Percentiles rank a stretch among this genome's conserved stretches.
These are phyloP conservation scores for Amoeboaphelidium occidentale DNA, from an alignment of 371 early-diverging fungal species.

Conservation along the genomic window DNA sequence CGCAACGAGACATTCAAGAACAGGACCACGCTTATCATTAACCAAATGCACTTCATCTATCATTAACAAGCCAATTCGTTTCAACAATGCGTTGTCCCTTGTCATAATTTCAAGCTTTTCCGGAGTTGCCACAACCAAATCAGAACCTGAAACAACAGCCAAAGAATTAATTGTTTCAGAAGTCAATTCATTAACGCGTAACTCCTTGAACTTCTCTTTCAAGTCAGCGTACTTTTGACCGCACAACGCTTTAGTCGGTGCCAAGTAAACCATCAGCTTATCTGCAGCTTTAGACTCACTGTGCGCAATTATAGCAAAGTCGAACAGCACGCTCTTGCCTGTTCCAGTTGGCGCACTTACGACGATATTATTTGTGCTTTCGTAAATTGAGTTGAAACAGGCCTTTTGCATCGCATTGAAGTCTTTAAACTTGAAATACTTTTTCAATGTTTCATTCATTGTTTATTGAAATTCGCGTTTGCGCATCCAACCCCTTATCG, in stretches of 20 bases:
- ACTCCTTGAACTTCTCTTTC: not conserved
- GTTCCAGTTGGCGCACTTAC: not conserved
- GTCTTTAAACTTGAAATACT: no score
- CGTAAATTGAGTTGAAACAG: no score
- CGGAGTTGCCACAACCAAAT: conserved; percentile 97
- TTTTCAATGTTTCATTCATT: no score
- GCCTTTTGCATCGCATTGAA: no score
- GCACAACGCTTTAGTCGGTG: conserved; percentile 96
- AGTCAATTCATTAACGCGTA: conserved; percentile 76
- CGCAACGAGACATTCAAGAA: conserved; percentile 85
- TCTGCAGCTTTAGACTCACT: not conserved
- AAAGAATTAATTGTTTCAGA: conserved; percentile 91
- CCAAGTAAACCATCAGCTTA: conserved; percentile 96
- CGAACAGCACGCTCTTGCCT: not conserved
- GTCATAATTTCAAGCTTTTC: conserved; percentile 99
- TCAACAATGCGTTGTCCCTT: conserved; percentile 34
- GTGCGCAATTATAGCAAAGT: not conserved
- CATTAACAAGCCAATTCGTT: conserved; percentile 63
- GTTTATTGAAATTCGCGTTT: no score
- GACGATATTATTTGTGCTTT: no score
- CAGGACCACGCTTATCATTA: conserved; percentile 96
- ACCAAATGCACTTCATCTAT: conserved; percentile 99
- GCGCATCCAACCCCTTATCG: no score
- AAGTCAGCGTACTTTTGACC: conserved; percentile 23
- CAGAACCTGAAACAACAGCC: conserved; percentile 76